phyloP scores from a whole-genome alignment of 2,329 filamentous ascomycete species.

The Paecilomyces variotii region DNA sequence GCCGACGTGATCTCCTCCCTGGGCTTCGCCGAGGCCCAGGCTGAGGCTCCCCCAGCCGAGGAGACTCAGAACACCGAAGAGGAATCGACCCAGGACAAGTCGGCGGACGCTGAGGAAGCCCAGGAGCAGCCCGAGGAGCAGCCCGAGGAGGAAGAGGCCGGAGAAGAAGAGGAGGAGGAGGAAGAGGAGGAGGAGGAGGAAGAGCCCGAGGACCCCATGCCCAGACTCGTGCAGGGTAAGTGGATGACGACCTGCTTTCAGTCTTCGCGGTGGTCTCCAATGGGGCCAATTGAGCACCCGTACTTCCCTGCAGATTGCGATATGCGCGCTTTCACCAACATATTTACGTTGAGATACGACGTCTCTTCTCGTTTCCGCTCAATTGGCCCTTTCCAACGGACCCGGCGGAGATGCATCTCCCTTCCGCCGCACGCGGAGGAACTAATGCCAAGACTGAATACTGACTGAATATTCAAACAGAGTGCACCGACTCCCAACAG shows the following conservation, averaged over 20 bases:
- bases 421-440: neutral
- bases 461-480: conserved; percentile 40
- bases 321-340: neutral
- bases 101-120: conserved; percentile 32
- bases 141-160: conserved; percentile 50
- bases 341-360: neutral
- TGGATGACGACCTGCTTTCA: conserved; percentile 18
- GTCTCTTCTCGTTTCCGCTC: neutral
- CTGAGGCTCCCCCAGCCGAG: conserved; percentile 50
- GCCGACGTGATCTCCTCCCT: conserved; percentile 58
- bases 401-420: neutral
- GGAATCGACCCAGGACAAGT: conserved; percentile 18
- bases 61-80: conserved; percentile 40
- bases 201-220: conserved; percentile 78
- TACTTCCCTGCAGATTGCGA: neutral
- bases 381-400: neutral
- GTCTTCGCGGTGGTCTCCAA: conserved; percentile 1
- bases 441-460: neutral
- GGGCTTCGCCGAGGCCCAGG: conserved; percentile 52
- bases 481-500: conserved; percentile 78
- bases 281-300: neutral
- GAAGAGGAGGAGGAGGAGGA: conserved; percentile 79
- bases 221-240: conserved; percentile 85
- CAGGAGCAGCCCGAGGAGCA: conserved; percentile 46
- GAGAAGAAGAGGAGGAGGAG: conserved; percentile 62